Conservation (phyloP, 495 filamentous ascomycete genomes). For the Venustampulla echinocandica region DNA sequence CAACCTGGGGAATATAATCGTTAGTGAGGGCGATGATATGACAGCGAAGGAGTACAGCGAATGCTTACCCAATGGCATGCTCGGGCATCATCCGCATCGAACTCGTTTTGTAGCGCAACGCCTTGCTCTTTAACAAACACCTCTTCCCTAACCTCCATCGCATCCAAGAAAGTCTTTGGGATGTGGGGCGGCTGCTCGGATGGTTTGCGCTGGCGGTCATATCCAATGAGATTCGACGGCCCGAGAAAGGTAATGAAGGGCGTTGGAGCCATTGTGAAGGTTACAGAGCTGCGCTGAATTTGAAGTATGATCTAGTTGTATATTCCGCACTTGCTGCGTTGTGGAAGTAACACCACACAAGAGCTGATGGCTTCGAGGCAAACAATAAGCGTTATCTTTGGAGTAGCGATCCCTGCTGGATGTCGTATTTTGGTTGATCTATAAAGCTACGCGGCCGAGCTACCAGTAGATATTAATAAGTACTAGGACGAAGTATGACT, state of each 20-base stretch:
- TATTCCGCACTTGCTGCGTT: too few relatives aligned
- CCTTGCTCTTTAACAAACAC: constrained; percentile 76
- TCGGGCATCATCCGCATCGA: constrained; percentile 69
- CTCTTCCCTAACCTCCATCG: constrained; percentile 63
- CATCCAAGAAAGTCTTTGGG: constrained; percentile 59
- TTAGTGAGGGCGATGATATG: neutral
- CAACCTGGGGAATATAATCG: constrained; percentile 30
- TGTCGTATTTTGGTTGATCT: too few relatives aligned
- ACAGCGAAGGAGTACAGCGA: neutral
- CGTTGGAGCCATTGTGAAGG: constrained; percentile 23
- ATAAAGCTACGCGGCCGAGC: too few relatives aligned
- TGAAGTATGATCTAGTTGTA: too few relatives aligned
- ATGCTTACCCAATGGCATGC: constrained; percentile 64
- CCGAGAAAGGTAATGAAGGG: constrained; percentile 41
- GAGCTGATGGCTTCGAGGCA: too few relatives aligned
- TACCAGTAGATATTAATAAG: too few relatives aligned
- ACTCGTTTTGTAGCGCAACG: constrained; percentile 57
- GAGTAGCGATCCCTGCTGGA: too few relatives aligned
- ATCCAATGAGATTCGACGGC: constrained; percentile 37
- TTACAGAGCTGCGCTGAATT: too few relatives aligned
- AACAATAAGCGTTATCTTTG: too few relatives aligned
- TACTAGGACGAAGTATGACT: too few relatives aligned
- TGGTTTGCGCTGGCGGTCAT: constrained; percentile 32
- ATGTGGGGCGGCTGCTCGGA: constrained; percentile 38
- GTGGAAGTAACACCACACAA: too few relatives aligned